Evolutionary conservation across 495 filamentous ascomycete species (phyloP).

Genomic region (Penicillium pulvis): DNA sequence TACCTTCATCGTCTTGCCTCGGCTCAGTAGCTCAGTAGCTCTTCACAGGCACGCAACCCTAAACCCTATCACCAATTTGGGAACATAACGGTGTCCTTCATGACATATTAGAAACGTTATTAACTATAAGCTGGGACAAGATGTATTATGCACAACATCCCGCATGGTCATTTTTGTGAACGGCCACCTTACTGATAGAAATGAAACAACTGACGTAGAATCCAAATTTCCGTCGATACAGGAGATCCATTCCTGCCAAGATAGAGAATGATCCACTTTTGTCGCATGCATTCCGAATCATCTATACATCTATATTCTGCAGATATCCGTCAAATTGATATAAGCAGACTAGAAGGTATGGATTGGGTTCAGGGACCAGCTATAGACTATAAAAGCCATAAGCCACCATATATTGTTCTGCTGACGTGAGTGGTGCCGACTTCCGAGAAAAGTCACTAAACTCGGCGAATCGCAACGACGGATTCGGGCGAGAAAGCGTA

Average conservation of each 20-base stretch:
- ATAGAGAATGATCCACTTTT: background rate
- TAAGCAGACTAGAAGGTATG: background rate
- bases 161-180: background rate
- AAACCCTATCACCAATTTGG: conserved; percentile 24
- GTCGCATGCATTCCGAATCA: background rate
- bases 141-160: too few relatives aligned
- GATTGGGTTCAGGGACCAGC: background rate
- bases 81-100: background rate
- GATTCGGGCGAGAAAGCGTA: background rate
- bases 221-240: background rate
- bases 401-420: background rate
- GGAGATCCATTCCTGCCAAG: background rate
- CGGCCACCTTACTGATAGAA: background rate
- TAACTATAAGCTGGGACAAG: too few relatives aligned
- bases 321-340: background rate
- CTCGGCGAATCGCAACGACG: conserved; percentile 1
- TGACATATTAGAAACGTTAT: background rate
- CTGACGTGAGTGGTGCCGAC: conserved; percentile 3
- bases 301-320: background rate
- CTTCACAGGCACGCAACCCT: conserved; percentile 12
- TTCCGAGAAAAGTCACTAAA: conserved; percentile 1
- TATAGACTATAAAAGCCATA: background rate
- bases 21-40: conserved; percentile 6
- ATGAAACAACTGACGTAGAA: background rate
- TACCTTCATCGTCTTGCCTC: conserved; percentile 15